These are phyloP conservation scores for Umbelopsis sp. DNA, from an alignment of 371 early-diverging fungal genomes.

Conservation along the genomic window DNA sequence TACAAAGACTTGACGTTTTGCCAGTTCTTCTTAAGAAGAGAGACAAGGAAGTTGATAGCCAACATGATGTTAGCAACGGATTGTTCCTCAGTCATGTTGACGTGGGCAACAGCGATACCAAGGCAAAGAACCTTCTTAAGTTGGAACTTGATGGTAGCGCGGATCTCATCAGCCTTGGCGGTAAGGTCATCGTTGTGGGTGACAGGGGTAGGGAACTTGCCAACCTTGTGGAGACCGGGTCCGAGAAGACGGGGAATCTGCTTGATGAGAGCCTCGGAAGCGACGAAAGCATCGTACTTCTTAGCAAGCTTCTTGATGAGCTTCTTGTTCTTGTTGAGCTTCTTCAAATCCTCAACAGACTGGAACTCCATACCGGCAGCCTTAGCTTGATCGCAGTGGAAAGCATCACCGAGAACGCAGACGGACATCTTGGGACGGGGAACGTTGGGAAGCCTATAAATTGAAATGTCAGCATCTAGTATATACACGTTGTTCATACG, in stretches of 20 bases:
- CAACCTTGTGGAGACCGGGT: conserved; percentile 96
- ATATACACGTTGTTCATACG: no score
- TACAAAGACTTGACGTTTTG: conserved; percentile 98
- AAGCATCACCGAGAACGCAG: conserved; percentile 97
- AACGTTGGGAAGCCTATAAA: conserved; percentile 80
- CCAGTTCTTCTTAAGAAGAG: conserved; percentile 99
- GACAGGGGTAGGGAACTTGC: conserved; percentile 98
- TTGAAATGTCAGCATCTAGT: neutral
- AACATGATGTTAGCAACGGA: conserved; percentile 97
- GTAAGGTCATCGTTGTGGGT: conserved; percentile 90
- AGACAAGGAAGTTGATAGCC: conserved; percentile 97
- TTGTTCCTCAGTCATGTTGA: conserved; percentile 95
- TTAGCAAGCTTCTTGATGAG: conserved; percentile 97
- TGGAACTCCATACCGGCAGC: conserved; percentile 90
- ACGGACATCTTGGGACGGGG: conserved; percentile 94
- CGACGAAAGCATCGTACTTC: conserved; percentile 97
- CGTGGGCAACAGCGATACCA: conserved; percentile 98
- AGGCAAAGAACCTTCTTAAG: conserved; percentile 98
- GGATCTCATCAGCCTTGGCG: conserved; percentile 93
- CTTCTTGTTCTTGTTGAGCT: conserved; percentile 99
- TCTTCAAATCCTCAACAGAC: conserved; percentile 98
- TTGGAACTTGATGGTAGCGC: conserved; percentile 99
- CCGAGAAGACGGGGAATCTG: conserved; percentile 98
- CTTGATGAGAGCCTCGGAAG: conserved; percentile 98
- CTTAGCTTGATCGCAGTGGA: conserved; percentile 95